Evolutionary conservation across 2,329 filamentous ascomycete species (phyloP).

Genomic region (Ceratocystiopsis brevicomis): DNA sequence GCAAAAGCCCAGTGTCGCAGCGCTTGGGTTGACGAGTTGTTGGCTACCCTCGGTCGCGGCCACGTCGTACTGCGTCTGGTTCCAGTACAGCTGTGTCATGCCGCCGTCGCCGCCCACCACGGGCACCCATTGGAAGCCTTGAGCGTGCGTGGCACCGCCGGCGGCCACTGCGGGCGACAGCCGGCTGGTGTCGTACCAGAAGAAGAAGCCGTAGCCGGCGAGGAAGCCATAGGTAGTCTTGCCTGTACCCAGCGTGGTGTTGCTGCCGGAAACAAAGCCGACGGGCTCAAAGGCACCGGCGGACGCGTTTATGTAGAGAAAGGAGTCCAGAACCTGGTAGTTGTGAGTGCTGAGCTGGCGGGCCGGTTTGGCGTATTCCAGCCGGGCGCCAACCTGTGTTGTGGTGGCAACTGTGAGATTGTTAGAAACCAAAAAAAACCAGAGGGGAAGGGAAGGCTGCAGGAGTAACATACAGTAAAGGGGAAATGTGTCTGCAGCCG

Average conservation of each 20-base stretch:
- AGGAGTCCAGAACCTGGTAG: constrained; percentile 1
- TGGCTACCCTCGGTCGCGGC: not conserved
- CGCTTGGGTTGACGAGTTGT: not conserved
- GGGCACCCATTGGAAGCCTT: constrained; percentile 7
- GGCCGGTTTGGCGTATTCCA: constrained; percentile 3
- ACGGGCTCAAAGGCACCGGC: constrained; percentile 6
- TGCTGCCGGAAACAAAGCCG: constrained; percentile 3
- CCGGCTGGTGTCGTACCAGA: not conserved
- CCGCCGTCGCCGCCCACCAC: not conserved
- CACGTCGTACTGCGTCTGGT: constrained; percentile 8
- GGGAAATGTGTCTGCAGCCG: not conserved
- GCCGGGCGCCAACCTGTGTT: not conserved
- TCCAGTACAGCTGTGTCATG: constrained; percentile 8
- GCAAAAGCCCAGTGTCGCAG: constrained; percentile 1
- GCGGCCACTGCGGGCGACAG: no score
- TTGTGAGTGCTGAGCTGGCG: not conserved
- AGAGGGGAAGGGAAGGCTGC: not conserved
- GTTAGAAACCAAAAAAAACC: not conserved
- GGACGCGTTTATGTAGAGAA: constrained; percentile 5
- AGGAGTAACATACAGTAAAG: constrained; percentile 2
- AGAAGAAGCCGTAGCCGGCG: constrained; percentile 3
- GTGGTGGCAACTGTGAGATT: constrained; percentile 3
- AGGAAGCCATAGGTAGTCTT: constrained; percentile 8
- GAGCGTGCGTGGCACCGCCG: constrained; percentile 1
- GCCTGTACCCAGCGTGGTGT: constrained; percentile 3